A percentile compares a stretch with the other conserved stretches of the same genome.
phyloP scores from a whole-genome alignment of 768 basidiomycete genomes.

The Kwoniella sp. region DNA sequence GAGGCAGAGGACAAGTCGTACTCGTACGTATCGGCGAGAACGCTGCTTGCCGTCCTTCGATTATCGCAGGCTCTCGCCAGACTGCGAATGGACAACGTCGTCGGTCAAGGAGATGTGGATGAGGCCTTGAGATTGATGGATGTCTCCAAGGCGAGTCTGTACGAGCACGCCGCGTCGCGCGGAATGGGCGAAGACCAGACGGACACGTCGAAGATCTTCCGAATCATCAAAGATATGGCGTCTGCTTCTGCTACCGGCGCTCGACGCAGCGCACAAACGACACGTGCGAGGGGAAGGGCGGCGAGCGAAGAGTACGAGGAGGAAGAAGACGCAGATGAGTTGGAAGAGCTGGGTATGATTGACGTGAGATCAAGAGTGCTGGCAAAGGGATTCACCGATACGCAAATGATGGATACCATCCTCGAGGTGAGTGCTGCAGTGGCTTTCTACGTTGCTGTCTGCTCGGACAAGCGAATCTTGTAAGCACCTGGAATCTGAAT shows the following conservation, averaged over 20 bases:
- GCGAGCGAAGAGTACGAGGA: constrained; percentile 60
- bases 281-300: constrained; percentile 24
- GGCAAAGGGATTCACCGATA: constrained; percentile 86
- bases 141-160: constrained; percentile 86
- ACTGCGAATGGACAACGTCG: constrained; percentile 77
- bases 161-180: constrained; percentile 64
- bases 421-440: constrained; percentile 63
- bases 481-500: background rate
- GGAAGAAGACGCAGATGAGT: constrained; percentile 65
- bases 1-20: constrained; percentile 84
- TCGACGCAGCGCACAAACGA: background rate
- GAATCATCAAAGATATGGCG: constrained; percentile 86
- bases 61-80: constrained; percentile 93
- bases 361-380: constrained; percentile 85
- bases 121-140: constrained; percentile 97
- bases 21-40: constrained; percentile 93
- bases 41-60: constrained; percentile 89
- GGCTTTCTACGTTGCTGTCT: constrained; percentile 4
- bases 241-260: constrained; percentile 29
- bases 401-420: constrained; percentile 83
- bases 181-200: constrained; percentile 73
- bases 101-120: constrained; percentile 85
- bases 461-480: too few relatives aligned
- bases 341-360: constrained; percentile 75
- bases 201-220: constrained; percentile 78